Evolutionary conservation across 768 basidiomycete genomes (phyloP), one percentile per base, ranked within the genome.

Genomic region (Termitomyces eurrhizus): DNA sequence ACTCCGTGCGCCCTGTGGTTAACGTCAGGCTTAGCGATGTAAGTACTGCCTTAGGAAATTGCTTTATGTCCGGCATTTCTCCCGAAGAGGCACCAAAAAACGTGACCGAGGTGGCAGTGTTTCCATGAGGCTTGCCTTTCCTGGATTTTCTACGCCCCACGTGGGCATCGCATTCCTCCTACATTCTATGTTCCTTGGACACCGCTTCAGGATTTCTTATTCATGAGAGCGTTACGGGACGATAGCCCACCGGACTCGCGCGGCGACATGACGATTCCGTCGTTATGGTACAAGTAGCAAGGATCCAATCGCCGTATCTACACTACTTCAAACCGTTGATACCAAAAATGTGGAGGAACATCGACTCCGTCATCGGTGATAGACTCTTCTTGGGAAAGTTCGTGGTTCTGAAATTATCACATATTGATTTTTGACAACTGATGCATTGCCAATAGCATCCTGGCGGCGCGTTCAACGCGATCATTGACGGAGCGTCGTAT

Each of bases 381-480:
- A 81, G 75, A 72, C 78, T 90, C 73, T 89, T 82, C 75, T 77
- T 90, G 70, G 88, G 88, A 78, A 90, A 88, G 88, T 89, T 63
- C 72, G 88, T 84, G 63, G 62, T 67, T 65, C 65, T 62, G 64
- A 55, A 45, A 50, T 58, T 56, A 60, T 60, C 62, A 62, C 44
- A 59, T 36, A 60, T 62, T 58, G 61, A 56, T 59, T 26, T 39
- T 12, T 13, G 21, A 48, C 7, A 35, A 59, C 63, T 73, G 58
- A 70, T 63, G 39, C 29, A 1, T 62, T 62, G 62, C 46, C 63
- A 59, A 37, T 68, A 91, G 90, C 68, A 78, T 90, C 66, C 77
- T 81, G 66, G 87, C 89, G 54, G 89, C 90, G 35, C 80, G 80
- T 64, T 89, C 89, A 39, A 82, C 88, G 29, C 83, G 88, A 69